phyloP scores from a whole-genome alignment of 1,284 basidiomycete species.

The Irpex sp. region DNA sequence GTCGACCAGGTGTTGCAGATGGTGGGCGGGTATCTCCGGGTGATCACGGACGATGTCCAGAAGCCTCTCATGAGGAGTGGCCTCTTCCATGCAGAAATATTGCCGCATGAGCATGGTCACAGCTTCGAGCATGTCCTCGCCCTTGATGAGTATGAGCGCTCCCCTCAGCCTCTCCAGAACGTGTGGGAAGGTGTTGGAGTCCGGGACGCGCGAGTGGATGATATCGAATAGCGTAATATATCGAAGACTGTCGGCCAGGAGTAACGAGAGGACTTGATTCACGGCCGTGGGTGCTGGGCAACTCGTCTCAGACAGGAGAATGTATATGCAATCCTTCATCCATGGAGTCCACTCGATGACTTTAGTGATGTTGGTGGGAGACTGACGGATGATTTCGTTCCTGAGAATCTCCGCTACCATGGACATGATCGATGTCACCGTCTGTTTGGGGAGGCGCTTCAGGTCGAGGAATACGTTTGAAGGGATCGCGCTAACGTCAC shows the following conservation, averaged over 20 bases:
- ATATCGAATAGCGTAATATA: background rate
- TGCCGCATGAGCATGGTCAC: background rate
- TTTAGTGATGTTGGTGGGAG: background rate
- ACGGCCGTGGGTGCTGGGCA: background rate
- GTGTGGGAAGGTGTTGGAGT: background rate
- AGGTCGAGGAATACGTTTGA: background rate
- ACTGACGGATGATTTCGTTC: background rate
- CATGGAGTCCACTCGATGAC: background rate
- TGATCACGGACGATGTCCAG: background rate
- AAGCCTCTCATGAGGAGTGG: background rate
- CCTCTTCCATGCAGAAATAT: background rate
- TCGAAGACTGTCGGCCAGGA: background rate
- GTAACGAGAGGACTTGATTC: background rate
- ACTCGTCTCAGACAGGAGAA: background rate
- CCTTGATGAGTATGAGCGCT: background rate
- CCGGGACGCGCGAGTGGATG: background rate
- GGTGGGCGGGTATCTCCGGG: background rate
- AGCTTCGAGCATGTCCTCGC: background rate
- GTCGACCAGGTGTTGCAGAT: background rate
- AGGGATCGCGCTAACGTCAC: background rate
- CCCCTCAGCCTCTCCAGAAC: background rate
- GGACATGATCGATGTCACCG: background rate
- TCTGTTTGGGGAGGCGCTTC: background rate
- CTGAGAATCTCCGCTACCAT: background rate
- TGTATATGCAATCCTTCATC: conserved; percentile 1